These are phyloP conservation scores for Oropetium thomaeum DNA, from an alignment of 176 grass and related monocot species.

Conservation along the genomic window DNA sequence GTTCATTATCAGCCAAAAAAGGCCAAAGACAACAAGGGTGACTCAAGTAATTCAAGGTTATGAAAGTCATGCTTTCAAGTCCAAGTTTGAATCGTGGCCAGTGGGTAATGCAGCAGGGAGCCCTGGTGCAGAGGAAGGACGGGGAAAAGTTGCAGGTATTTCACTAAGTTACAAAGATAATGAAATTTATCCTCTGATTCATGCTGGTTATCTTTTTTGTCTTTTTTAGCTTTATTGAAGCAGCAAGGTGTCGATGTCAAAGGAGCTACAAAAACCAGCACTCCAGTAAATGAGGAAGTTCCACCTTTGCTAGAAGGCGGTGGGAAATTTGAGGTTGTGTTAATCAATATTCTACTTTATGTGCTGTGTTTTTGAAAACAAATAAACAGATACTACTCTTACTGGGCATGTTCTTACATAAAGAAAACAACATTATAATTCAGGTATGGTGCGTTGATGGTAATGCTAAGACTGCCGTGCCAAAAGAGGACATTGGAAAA, in stretches of 20 bases:
- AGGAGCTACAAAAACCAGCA: conserved; percentile 57
- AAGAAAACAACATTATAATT: conserved; percentile 10
- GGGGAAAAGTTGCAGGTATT: conserved; percentile 96
- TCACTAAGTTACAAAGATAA: not conserved
- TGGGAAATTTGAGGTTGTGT: conserved; percentile 88
- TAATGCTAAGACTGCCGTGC: conserved; percentile 62
- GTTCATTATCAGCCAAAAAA: conserved; percentile 73
- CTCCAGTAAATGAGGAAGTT: conserved; percentile 85
- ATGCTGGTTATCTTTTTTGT: conserved; percentile 24
- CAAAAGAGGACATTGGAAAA: conserved; percentile 91
- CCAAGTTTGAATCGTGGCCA: conserved; percentile 94
- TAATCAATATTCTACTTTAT: conserved; percentile 23
- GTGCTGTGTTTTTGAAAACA: conserved; percentile 9
- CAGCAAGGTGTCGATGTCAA: conserved; percentile 93
- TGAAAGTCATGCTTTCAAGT: conserved; percentile 88
- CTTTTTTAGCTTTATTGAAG: conserved; percentile 78
- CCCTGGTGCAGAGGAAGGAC: conserved; percentile 67
- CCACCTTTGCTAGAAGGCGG: conserved; percentile 92
- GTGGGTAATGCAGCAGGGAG: conserved; percentile 50
- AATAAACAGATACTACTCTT: not conserved
- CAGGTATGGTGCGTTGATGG: conserved; percentile 86
- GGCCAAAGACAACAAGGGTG: conserved; percentile 72
- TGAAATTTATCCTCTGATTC: not conserved
- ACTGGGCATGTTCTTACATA: not conserved
- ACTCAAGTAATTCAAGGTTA: conserved; percentile 93